A percentile compares a stretch with the other conserved stretches of the same genome.
Conservation (phyloP, 768 basidiomycete species). For the Suillus americanus region DNA sequence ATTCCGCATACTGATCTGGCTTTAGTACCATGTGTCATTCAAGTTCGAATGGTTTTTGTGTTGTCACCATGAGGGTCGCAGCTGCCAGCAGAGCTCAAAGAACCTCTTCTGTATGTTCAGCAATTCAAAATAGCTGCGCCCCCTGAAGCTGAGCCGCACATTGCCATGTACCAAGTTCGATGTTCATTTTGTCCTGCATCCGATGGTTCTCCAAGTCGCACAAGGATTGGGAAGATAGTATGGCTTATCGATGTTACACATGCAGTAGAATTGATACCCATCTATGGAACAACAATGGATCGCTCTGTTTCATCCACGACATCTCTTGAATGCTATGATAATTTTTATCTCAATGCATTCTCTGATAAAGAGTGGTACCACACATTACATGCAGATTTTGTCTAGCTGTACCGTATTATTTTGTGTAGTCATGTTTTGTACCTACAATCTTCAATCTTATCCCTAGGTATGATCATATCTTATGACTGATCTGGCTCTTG, state of each 20-base stretch:
- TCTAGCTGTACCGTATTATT: neutral
- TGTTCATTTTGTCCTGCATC: neutral
- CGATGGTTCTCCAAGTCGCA: neutral
- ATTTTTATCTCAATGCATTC: too few relatives aligned
- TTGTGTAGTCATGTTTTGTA: neutral
- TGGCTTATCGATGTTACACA: too few relatives aligned
- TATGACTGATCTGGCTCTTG: neutral
- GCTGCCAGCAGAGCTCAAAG: too few relatives aligned
- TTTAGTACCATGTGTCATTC: slow-evolving; percentile 9
- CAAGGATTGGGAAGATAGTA: neutral
- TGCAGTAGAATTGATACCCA: too few relatives aligned
- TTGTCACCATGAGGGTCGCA: neutral
- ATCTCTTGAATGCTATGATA: too few relatives aligned
- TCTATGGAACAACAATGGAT: too few relatives aligned
- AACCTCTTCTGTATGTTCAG: too few relatives aligned
- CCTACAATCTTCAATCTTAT: neutral
- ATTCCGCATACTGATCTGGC: neutral
- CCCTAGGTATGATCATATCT: neutral
- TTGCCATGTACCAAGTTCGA: neutral
- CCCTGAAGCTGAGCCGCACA: slow-evolving; percentile 6
- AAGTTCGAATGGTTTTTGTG: slow-evolving; percentile 17
- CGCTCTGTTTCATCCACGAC: too few relatives aligned
- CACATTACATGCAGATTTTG: neutral
- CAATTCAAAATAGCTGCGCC: neutral
- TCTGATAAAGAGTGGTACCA: slow-evolving; percentile 6